Base-by-base conservation (phyloP, 768 basidiomycete species). In the Porpolomopsis calyptriformis region DNA sequence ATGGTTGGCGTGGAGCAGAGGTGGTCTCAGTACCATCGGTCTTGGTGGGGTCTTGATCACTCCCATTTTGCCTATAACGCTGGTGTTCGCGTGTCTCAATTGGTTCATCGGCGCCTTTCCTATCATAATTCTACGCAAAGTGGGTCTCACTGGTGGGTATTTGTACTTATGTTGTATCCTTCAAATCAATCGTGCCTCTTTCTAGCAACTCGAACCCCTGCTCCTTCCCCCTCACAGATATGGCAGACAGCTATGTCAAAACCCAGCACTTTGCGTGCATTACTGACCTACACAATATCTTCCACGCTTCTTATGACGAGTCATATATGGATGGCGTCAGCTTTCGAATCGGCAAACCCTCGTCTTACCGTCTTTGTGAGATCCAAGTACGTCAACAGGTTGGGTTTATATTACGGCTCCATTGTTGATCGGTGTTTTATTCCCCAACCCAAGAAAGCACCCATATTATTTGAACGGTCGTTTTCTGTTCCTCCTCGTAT, bases 391-490 rank as follows among this genome's bases (percentile, higher is more conserved):
- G 70, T 59, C 29, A 31, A 31, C 29, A 10, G 25, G 3, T 37
- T 34, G 5, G 9, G 12, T 23, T n/a, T 22, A 14, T 7, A 31
- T 14, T 6, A 11, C 18, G n/a, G n/a, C 9, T 47, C 3, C 34
- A 27, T 18, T 22, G n/a, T n/a, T 43, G 16, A 14, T 7, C 23
- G 12, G 26, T 20, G 37, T 34, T 25, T 47, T 18, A 23, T 35
- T 46, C 11, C 50, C 14, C 7, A 7, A 31, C 7, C 29, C 7
- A 7, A 85, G 83, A 55, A 85, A 82, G 61, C 82, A 87, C 49
- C 83, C 82, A 0, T 75, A 77, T 51, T 80, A 85, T 54, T 66
- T 86, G 18, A 85, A 85, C 44, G 82, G 82, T 1, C 74, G 76
- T 14, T 62, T 84, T 4, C 51, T 86, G 6, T 83, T 82, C 55